phyloP scores from a whole-genome alignment of 2,329 filamentous ascomycete species.

The Elsinoe australis region DNA sequence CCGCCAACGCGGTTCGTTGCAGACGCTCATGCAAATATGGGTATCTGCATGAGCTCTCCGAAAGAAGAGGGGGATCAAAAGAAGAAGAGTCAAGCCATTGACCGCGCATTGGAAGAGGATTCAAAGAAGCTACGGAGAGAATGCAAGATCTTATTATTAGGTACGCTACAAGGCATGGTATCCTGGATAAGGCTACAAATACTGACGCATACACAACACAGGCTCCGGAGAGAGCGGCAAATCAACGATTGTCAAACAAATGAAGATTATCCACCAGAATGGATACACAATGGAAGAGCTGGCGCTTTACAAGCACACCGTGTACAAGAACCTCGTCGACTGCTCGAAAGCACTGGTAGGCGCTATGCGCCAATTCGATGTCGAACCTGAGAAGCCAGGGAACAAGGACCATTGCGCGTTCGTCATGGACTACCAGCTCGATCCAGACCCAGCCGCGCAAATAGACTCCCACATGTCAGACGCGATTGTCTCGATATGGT shows the following conservation, averaged over 20 bases:
- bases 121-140: slow-evolving; percentile 85
- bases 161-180: slow-evolving; percentile 47
- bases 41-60: slow-evolving; percentile 83
- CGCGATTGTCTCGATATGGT: slow-evolving; percentile 82
- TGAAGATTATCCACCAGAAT: slow-evolving; percentile 99
- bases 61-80: slow-evolving; percentile 85
- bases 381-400: slow-evolving; percentile 64
- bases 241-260: slow-evolving; percentile 99
- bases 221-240: slow-evolving; percentile 98
- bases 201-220: slow-evolving; percentile 34
- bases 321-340: slow-evolving; percentile 97
- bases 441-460: slow-evolving; percentile 78
- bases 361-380: slow-evolving; percentile 86
- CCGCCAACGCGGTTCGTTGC: slow-evolving; percentile 9
- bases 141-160: slow-evolving; percentile 96
- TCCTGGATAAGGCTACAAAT: neutral
- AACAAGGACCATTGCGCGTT: slow-evolving; percentile 71
- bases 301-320: slow-evolving; percentile 85
- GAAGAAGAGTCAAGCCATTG: slow-evolving; percentile 94
- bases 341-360: slow-evolving; percentile 89
- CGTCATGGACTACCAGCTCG: slow-evolving; percentile 78
- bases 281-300: slow-evolving; percentile 93
- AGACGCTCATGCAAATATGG: slow-evolving; percentile 52
- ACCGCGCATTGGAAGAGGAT: slow-evolving; percentile 88
- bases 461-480: slow-evolving; percentile 74